Evolutionary conservation across 2,329 filamentous ascomycete genomes (phyloP).

Genomic region (Alternaria arborescens): DNA sequence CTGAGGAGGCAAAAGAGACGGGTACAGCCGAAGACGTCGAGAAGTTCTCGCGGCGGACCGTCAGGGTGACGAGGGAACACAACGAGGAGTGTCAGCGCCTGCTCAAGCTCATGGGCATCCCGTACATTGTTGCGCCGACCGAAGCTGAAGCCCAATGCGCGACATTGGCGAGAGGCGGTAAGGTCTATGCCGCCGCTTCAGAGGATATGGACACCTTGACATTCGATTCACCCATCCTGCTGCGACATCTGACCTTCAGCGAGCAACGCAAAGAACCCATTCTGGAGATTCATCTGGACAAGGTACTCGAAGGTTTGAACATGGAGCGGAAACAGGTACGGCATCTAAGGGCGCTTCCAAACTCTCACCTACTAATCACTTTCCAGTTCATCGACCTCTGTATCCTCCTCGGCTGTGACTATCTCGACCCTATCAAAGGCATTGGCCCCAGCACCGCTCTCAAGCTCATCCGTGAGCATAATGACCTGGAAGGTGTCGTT

Average conservation of each 20-base stretch:
- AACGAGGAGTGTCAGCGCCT: conserved; percentile 93
- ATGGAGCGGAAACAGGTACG: conserved; percentile 87
- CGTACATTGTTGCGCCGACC: conserved; percentile 92
- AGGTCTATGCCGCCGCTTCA: conserved; percentile 95
- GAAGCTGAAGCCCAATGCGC: conserved; percentile 98
- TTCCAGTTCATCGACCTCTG: conserved; percentile 93
- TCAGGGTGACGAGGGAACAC: conserved; percentile 94
- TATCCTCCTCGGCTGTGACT: conserved; percentile 96
- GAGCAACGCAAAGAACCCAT: conserved; percentile 98
- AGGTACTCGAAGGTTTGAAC: conserved; percentile 82
- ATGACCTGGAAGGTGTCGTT: conserved; percentile 85
- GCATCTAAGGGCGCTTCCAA: conserved; percentile 21
- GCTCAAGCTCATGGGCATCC: conserved; percentile 94
- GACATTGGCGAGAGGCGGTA: conserved; percentile 84
- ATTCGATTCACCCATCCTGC: conserved; percentile 88
- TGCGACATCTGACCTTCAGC: conserved; percentile 94
- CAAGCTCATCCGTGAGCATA: conserved; percentile 92
- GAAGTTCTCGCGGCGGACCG: conserved; percentile 93
- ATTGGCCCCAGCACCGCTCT: conserved; percentile 90
- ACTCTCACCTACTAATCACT: conserved; percentile 4
- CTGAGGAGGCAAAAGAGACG: conserved; percentile 96
- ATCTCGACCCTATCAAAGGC: conserved; percentile 95
- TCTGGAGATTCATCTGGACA: conserved; percentile 89
- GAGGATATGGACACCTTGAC: conserved; percentile 99
- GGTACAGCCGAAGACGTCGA: conserved; percentile 97